Conservation (phyloP, 2,329 filamentous ascomycete species). For the Calonectria pseudoreteaudii region DNA sequence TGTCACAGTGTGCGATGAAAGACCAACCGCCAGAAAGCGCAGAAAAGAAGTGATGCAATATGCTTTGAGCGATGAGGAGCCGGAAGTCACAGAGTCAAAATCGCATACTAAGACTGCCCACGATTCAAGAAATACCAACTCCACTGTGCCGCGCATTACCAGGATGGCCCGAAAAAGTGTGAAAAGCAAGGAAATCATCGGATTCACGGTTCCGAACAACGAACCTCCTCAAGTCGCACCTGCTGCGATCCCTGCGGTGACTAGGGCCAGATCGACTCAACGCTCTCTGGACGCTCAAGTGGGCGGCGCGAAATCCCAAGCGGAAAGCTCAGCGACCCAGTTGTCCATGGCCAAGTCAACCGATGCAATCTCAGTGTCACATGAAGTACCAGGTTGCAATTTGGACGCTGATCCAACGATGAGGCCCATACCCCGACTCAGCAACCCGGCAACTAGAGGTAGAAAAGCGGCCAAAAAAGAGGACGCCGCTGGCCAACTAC, state of each 20-base stretch:
- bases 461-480: conserved; percentile 65
- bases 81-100: neutral
- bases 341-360: neutral
- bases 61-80: conserved; percentile 16
- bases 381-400: neutral
- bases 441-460: conserved; percentile 64
- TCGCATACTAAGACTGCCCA: neutral
- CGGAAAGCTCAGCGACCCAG: neutral
- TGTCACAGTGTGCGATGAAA: neutral
- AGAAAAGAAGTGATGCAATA: neutral
- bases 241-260: neutral
- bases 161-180: conserved; percentile 56
- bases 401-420: conserved; percentile 23
- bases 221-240: conserved; percentile 21
- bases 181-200: conserved; percentile 61
- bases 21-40: neutral
- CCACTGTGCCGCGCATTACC: conserved; percentile 50
- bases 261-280: neutral
- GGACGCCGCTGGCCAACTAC: conserved; percentile 62
- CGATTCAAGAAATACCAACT: conserved; percentile 8
- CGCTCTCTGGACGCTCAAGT: neutral
- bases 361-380: neutral
- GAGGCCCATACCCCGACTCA: conserved; percentile 42
- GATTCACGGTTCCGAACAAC: conserved; percentile 45
- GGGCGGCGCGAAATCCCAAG: neutral